Conservation (phyloP, 345 rosid species). For the Populus pruinosa region DNA sequence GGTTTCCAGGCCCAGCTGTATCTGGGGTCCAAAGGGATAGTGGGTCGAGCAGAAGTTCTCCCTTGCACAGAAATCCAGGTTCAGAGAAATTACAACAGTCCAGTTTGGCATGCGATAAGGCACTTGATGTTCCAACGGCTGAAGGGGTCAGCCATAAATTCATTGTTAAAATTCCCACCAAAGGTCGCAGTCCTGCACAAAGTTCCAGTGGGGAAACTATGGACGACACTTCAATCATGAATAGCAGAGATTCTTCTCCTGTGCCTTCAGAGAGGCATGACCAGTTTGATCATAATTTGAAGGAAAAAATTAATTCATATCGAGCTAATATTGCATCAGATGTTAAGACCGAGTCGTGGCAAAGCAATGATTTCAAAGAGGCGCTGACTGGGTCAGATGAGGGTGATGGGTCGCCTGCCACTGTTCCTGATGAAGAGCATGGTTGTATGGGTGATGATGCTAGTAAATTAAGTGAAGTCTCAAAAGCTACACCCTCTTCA, state of each 20-base stretch:
- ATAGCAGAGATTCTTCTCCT: constrained; percentile 65
- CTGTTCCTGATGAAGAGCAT: constrained; percentile 42
- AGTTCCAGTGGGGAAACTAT: constrained; percentile 61
- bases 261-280: constrained; percentile 55
- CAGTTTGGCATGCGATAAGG: constrained; percentile 48
- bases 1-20: constrained; percentile 37
- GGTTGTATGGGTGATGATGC: constrained; percentile 38
- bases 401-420: constrained; percentile 46
- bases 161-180: constrained; percentile 70
- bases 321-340: constrained; percentile 38
- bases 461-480: constrained; percentile 36
- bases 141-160: constrained; percentile 64
- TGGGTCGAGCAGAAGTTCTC: constrained; percentile 43
- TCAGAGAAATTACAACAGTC: constrained; percentile 57
- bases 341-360: constrained; percentile 56
- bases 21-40: constrained; percentile 47
- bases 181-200: constrained; percentile 71
- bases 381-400: constrained; percentile 42
- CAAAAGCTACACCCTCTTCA: constrained; percentile 39
- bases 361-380: constrained; percentile 59
- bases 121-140: constrained; percentile 38
- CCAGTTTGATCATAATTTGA: constrained; percentile 17
- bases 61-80: constrained; percentile 43
- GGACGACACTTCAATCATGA: constrained; percentile 53
- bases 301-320: constrained; percentile 34